Evolutionary conservation across 192 early-diverging fungal species (phyloP).

Genomic region (Paraglomus brasilianum): DNA sequence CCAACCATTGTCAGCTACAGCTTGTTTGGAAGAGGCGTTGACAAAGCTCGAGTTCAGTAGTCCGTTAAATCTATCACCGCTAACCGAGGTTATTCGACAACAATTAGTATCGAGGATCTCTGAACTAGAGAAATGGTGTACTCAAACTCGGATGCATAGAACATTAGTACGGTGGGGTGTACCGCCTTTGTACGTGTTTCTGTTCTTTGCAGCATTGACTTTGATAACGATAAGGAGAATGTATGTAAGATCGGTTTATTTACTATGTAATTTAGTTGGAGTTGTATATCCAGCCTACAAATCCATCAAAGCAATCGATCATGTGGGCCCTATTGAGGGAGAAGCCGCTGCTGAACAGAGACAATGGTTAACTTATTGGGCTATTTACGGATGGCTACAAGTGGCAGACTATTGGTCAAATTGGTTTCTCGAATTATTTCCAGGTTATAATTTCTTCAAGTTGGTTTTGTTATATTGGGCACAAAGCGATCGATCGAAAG

Average conservation of each 20-base stretch:
- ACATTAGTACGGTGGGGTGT: conserved; percentile 39
- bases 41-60: conserved; percentile 38
- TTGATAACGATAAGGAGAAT: conserved; percentile 31
- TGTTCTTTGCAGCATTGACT: conserved; percentile 23
- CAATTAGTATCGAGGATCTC: conserved; percentile 38
- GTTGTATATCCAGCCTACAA: conserved; percentile 52
- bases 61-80: conserved; percentile 43
- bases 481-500: conserved; percentile 50
- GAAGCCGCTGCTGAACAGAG: conserved; percentile 30
- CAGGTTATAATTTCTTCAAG: conserved; percentile 54
- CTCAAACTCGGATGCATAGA: conserved; percentile 26
- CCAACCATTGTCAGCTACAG: conserved; percentile 40
- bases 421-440: conserved; percentile 41
- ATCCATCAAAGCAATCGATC: conserved; percentile 48
- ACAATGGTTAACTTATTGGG: conserved; percentile 61
- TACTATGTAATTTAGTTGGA: conserved; percentile 47
- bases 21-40: conserved; percentile 35
- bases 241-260: conserved; percentile 41
- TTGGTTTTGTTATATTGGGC: conserved; percentile 59
- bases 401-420: conserved; percentile 54
- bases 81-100: conserved; percentile 43
- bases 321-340: conserved; percentile 7
- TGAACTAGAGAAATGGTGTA: conserved; percentile 34
- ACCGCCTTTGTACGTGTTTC: conserved; percentile 37
- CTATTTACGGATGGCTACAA: conserved; percentile 55